These are phyloP conservation scores for Torulaspora gathmanii DNA, from an alignment of 805 yeast species.

Conservation along the genomic window DNA sequence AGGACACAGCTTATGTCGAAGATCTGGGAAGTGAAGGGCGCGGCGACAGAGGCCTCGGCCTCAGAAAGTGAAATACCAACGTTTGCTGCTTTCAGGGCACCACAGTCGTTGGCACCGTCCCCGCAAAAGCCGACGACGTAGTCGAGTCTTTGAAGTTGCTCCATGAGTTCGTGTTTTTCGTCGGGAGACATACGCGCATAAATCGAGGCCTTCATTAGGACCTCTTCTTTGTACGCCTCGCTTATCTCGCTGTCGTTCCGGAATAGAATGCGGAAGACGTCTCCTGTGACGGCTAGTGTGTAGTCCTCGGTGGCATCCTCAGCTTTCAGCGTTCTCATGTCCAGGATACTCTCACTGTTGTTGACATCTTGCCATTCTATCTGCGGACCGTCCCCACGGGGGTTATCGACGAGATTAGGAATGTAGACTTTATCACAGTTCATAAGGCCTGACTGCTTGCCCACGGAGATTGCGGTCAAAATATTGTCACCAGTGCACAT, in stretches of 20 bases:
- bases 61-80: conserved; percentile 94
- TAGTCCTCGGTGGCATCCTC: conserved; percentile 40
- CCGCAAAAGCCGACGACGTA: conserved; percentile 97
- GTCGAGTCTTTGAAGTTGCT: conserved; percentile 74
- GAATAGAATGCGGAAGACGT: conserved; percentile 73
- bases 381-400: conserved; percentile 21
- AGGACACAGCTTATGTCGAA: conserved; percentile 92
- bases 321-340: conserved; percentile 58
- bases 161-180: conserved; percentile 93
- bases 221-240: conserved; percentile 44
- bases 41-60: conserved; percentile 98
- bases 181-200: conserved; percentile 99
- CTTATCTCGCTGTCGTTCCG: conserved; percentile 36
- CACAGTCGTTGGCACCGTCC: conserved; percentile 99
- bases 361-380: conserved; percentile 68
- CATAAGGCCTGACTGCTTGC: conserved; percentile 72
- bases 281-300: conserved; percentile 86
- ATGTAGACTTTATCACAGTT: conserved; percentile 49
- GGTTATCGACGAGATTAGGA: conserved; percentile 49
- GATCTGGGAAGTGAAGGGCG: conserved; percentile 88
- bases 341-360: conserved; percentile 52
- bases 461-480: conserved; percentile 91
- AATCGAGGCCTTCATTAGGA: conserved; percentile 68
- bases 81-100: conserved; percentile 96
- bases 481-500: conserved; percentile 99